Evolutionary conservation across 208 protist species (phyloP).

Genomic region (Wallacemonas sp.): DNA sequence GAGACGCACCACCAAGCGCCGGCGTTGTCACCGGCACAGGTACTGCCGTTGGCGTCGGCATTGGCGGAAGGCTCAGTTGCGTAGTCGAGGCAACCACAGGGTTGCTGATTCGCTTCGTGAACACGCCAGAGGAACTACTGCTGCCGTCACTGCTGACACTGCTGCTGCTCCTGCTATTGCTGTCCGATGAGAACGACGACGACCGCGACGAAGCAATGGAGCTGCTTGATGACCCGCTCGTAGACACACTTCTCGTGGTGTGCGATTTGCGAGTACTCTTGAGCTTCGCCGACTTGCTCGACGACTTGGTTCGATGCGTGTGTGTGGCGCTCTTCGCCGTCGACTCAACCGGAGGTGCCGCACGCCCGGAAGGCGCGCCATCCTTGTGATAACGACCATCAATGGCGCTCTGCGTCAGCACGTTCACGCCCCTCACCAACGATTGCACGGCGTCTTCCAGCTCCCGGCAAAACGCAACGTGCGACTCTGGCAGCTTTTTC

Average conservation of each 20-base stretch:
- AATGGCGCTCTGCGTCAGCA: conserved; percentile 77
- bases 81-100: not conserved
- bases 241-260: not conserved
- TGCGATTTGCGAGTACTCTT: not conserved
- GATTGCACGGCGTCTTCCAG: conserved; percentile 48
- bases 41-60: not conserved
- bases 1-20: not conserved
- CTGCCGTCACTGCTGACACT: conserved; percentile 14
- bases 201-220: not conserved
- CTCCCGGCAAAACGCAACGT: conserved; percentile 57
- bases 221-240: not conserved
- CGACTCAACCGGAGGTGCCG: not conserved
- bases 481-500: conserved; percentile 44
- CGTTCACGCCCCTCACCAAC: conserved; percentile 71
- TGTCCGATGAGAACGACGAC: conserved; percentile 5
- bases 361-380: not conserved
- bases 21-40: not conserved
- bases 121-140: conserved; percentile 4
- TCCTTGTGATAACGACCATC: conserved; percentile 41
- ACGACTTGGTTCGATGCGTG: not conserved
- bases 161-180: conserved; percentile 19
- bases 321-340: too few species aligned
- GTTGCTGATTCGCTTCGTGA: not conserved
- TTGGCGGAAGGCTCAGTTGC: not conserved
- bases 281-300: not conserved